Conservation (phyloP, 2,329 filamentous ascomycete genomes). For the Calonectria leucothoes region DNA sequence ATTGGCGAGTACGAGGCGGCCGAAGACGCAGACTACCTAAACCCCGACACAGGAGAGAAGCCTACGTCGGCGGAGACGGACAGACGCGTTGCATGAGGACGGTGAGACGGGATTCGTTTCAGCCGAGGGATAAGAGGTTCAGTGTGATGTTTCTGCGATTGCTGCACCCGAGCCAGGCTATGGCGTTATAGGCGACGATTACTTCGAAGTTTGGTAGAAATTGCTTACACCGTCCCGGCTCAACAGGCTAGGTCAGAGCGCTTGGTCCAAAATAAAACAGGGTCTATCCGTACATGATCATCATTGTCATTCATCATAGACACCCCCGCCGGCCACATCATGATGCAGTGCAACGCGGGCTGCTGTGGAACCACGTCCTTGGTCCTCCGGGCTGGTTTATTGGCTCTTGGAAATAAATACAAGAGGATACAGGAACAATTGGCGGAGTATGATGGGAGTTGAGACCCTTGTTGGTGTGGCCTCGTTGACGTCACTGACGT, state of each 20-base stretch:
- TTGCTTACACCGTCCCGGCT: constrained; percentile 4
- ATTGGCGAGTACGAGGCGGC: constrained; percentile 97
- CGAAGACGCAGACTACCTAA: constrained; percentile 90
- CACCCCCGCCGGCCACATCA: not conserved
- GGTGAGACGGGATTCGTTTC: constrained; percentile 35
- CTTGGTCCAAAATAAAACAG: constrained; percentile 1
- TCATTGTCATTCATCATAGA: constrained; percentile 3
- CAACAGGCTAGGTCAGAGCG: not conserved
- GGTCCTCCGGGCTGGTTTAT: not conserved
- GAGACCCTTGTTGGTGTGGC: constrained; percentile 7
- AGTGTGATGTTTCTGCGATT: constrained; percentile 19
- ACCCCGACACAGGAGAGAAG: constrained; percentile 72
- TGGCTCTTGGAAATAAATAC: not conserved
- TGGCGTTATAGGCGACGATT: constrained; percentile 23
- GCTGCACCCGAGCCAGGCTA: constrained; percentile 20
- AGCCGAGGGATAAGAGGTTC: not conserved
- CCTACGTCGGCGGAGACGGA: constrained; percentile 65
- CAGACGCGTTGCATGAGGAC: constrained; percentile 56
- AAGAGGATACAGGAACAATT: not conserved
- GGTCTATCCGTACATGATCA: not conserved
- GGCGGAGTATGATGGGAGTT: not conserved
- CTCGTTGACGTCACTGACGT: constrained; percentile 42
- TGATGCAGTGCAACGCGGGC: not conserved
- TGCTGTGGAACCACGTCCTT: not conserved
- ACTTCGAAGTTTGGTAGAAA: constrained; percentile 13